These are phyloP conservation scores for Pichia phayaonensis DNA, from an alignment of 805 yeast species.

Conservation along the genomic window DNA sequence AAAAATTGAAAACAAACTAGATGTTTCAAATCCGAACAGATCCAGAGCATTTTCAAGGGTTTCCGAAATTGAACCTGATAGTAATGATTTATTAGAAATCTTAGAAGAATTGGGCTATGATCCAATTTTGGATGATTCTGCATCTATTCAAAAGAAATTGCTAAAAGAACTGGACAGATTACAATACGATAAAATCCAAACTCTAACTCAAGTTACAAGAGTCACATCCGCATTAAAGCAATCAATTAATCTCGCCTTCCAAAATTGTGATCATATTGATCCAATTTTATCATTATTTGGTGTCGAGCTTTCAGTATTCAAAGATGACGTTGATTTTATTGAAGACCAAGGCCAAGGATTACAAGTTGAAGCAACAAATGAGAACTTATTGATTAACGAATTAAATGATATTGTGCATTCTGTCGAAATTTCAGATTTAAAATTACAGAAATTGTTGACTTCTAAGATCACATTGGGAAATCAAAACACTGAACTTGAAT, in stretches of 20 bases:
- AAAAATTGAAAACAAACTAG: slow-evolving; percentile 3
- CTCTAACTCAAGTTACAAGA: slow-evolving; percentile 35
- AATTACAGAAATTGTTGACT: slow-evolving; percentile 38
- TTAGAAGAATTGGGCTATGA: slow-evolving; percentile 77
- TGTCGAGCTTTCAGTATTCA: slow-evolving; percentile 55
- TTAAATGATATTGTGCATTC: slow-evolving; percentile 60
- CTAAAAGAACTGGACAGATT: slow-evolving; percentile 50
- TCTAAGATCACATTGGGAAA: slow-evolving; percentile 43
- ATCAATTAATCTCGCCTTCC: slow-evolving; percentile 36
- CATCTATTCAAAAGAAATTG: slow-evolving; percentile 49
- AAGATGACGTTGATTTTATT: slow-evolving; percentile 60
- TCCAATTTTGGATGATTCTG: slow-evolving; percentile 51
- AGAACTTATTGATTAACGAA: slow-evolving; percentile 65
- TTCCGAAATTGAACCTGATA: slow-evolving; percentile 14
- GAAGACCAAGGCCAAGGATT: slow-evolving; percentile 74
- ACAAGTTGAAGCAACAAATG: slow-evolving; percentile 77
- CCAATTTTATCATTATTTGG: slow-evolving; percentile 48
- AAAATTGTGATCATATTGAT: slow-evolving; percentile 49
- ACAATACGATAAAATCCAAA: slow-evolving; percentile 55
- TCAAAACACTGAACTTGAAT: slow-evolving; percentile 41
- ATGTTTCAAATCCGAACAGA: slow-evolving; percentile 12
- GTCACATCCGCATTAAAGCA: slow-evolving; percentile 36
- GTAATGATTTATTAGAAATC: slow-evolving; percentile 47
- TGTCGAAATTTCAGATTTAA: slow-evolving; percentile 55
- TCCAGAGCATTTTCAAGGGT: slow-evolving; percentile 27